Evolutionary conservation across 2,329 filamentous ascomycete species (phyloP).

Genomic region (Camillea tinctor): DNA sequence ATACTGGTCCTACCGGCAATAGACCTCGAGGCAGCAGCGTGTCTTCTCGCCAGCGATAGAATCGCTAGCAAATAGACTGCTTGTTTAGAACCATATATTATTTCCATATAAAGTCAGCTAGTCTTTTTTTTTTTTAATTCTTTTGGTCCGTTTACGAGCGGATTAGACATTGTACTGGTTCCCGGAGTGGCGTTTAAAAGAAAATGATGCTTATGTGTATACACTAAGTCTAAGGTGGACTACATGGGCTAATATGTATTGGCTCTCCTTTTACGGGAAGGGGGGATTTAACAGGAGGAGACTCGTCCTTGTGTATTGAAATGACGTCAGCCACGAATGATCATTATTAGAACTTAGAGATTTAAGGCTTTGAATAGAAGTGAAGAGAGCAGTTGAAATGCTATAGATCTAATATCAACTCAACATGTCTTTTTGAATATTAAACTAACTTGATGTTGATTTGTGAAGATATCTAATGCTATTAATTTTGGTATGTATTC

Average conservation of each 20-base stretch:
- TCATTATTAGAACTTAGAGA: too few relatives aligned
- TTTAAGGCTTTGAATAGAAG: too few relatives aligned
- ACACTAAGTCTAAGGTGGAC: not conserved
- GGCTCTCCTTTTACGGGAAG: not conserved
- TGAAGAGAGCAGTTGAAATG: too few relatives aligned
- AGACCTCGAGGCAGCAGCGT: conserved; percentile 6
- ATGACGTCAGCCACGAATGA: too few relatives aligned
- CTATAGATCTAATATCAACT: too few relatives aligned
- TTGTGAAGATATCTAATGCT: too few relatives aligned
- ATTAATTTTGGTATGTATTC: too few relatives aligned
- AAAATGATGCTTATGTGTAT: not conserved
- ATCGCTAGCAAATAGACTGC: not conserved
- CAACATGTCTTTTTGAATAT: too few relatives aligned
- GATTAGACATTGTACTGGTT: not conserved
- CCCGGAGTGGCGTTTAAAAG: not conserved
- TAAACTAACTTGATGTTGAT: too few relatives aligned
- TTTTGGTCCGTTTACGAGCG: not conserved
- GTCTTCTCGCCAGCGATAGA: conserved; percentile 24
- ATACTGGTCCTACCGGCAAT: not conserved
- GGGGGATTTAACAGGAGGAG: too few relatives aligned
- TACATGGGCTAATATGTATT: not conserved
- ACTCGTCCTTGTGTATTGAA: too few relatives aligned
- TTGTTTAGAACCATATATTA: conserved; percentile 7
- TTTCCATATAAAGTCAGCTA: conserved; percentile 11
- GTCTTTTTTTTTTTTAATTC: not conserved